Evolutionary conservation across 495 filamentous ascomycete genomes (phyloP), one percentile per base, ranked within the genome.

Genomic region (Pseudomonodictys pantanalensis): DNA sequence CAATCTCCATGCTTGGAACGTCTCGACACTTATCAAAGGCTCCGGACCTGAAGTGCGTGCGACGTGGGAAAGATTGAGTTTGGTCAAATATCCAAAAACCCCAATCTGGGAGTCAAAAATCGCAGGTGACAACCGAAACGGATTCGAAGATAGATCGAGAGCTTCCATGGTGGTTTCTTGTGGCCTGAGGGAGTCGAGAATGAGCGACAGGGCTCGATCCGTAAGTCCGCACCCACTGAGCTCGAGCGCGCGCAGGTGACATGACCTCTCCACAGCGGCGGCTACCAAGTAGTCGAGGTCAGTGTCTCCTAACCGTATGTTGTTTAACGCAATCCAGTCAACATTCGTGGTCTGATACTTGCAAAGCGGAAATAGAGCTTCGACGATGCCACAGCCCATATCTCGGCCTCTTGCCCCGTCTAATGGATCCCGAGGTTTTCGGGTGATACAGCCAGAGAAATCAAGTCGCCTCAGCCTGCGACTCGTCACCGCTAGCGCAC

Each of bases 261-360:
- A 86, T 22, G 69, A 76, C 53, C 75, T 78, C 61, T 82, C 82
- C 20, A 81, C 85, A 23, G 85, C 84, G 10, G 86, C 85, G 66
- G 86, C 83, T 42, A 88, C 85, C 22, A 83, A 70, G 67, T 83
- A 85, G 50, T 91, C 87, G 41, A 95, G 73, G 72, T 95, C 91
- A 1, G 82, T 83, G 44, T 93, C 88, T 32, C 86, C 86, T n/a
- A 95, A 78, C 62, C 86, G 81, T 67, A 95, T 96, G 11, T 89
- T 90, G 53, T 84, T 90, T 52, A 97, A 72, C 43, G 81, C 81
- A 43, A 97, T 83, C 83, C 85, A 96, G 71, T 85, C 89, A 52
- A 87, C 86, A 70, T 83, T 89, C 7, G 86, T 96, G 67, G 82
- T 78, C 68, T 86, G 83, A 61, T 78, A 83, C 49, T 79, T 83